phyloP scores from a whole-genome alignment of 2,329 filamentous ascomycete species.

The Trichophaea hybrida region DNA sequence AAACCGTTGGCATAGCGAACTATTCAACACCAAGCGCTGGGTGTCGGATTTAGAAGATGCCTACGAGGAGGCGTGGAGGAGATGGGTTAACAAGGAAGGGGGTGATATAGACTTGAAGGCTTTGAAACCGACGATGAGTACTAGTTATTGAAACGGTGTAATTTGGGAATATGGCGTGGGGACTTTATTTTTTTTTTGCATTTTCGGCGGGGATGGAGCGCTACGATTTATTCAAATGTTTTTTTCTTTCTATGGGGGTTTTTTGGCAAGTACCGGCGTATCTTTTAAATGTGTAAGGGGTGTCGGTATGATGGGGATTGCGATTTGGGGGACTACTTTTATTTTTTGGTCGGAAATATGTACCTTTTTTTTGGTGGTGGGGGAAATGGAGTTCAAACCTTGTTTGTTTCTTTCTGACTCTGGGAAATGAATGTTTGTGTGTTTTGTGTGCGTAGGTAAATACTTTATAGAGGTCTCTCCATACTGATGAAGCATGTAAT shows the following conservation, averaged over 20 bases:
- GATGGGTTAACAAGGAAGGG: slow-evolving; percentile 74
- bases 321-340: background rate
- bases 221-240: background rate
- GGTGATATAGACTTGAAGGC: slow-evolving; percentile 67
- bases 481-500: no score
- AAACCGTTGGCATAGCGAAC: slow-evolving; percentile 66
- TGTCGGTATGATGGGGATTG: background rate
- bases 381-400: background rate
- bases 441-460: no score
- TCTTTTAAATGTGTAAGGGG: background rate
- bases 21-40: slow-evolving; percentile 89
- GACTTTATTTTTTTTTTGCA: background rate
- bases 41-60: slow-evolving; percentile 76
- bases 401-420: background rate
- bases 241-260: no score
- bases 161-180: background rate
- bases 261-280: no score
- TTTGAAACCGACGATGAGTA: background rate
- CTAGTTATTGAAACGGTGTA: background rate
- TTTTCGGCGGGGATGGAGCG: background rate
- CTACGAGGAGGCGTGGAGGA: slow-evolving; percentile 75
- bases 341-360: background rate
- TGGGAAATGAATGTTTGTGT: no score
- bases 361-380: background rate
- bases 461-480: no score